Evolutionary conservation across 139 green algal species (phyloP), one percentile per base, ranked within the genome.

Genomic region (Chlamydomonas applanata): DNA sequence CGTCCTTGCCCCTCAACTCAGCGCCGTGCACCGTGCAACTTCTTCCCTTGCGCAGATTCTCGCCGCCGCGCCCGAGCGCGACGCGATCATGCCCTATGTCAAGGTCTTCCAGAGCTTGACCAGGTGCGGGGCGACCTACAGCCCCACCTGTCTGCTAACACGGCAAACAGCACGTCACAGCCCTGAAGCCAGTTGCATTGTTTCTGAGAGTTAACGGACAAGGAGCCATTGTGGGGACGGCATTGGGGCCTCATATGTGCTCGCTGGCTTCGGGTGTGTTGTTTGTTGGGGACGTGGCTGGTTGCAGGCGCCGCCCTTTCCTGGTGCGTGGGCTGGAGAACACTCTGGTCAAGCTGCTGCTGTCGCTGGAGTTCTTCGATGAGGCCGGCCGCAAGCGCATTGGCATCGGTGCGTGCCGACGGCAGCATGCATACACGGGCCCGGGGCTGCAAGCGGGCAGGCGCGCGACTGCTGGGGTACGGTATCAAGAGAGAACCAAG

Each of bases 301-400:
- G 27, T 65, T 72, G 63, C 76, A 96, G 93, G 79, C 89, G 94
- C 24, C 88, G 94, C 0, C 95, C 95, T 3, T 98, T 98, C 85
- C 83, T 98, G 81, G 88, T 98, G 24, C 94, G 95, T 72, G 82
- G 86, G 17, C 81, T 98, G 70, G 95, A 98, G 86, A 95, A 93
- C 76, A 95, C 93, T 20, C 71, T 98, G 59, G 86, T 88, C 35
- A 96, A 97, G 86, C 85, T 97, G 34, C 76, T 98, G 66, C 87
- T 91, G 71, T 91, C 85, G 4, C 72, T 97, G 74, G 93, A 97
- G 82, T 98, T 97, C 61, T 98, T 96, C 75, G 88, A 96, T 35
- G 86, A 91, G 1, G 77, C 74, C 14, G 88, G 82, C 36, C 80
- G 87, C 46, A 81, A 81, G 70, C 96, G 93, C 79, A 86, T 97